Conservation (phyloP, 2,329 filamentous ascomycete genomes). For the Colletotrichum tabaci region DNA sequence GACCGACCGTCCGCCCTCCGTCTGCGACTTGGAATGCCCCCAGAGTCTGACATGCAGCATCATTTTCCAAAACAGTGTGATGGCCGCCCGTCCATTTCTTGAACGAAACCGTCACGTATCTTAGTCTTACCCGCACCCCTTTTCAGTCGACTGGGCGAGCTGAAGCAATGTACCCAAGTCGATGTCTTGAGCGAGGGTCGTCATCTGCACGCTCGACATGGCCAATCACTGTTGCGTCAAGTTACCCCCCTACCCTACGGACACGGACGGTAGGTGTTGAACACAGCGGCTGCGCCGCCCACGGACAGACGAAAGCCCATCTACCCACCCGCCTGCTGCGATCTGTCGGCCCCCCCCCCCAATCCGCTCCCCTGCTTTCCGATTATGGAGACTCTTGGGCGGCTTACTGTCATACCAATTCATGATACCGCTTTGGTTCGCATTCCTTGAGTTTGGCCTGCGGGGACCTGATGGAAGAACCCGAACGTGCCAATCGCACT, state of each 20-base stretch:
- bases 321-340: not conserved
- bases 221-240: conserved; percentile 27
- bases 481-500: conserved; percentile 33
- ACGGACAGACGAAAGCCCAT: conserved; percentile 20
- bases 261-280: not conserved
- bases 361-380: not conserved
- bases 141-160: conserved; percentile 3
- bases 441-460: not conserved
- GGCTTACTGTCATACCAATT: not conserved
- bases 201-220: conserved; percentile 36
- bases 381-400: not conserved
- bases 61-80: conserved; percentile 35
- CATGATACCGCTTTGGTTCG: not conserved
- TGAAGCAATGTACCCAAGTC: conserved; percentile 26
- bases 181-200: conserved; percentile 16
- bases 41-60: conserved; percentile 41
- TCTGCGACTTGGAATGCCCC: conserved; percentile 20
- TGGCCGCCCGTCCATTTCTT: conserved; percentile 28
- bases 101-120: conserved; percentile 17
- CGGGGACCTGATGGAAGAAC: conserved; percentile 18
- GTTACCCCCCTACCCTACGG: conserved; percentile 14
- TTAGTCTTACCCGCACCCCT: conserved; percentile 15
- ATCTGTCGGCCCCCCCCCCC: not conserved
- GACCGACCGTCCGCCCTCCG: conserved; percentile 19
- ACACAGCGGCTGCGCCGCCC: conserved; percentile 26